Percentiles rank a stretch among this genome's conserved stretches.
phyloP scores from a whole-genome alignment of 2,329 filamentous ascomycete species.

The Scedosporium apiospermum region DNA sequence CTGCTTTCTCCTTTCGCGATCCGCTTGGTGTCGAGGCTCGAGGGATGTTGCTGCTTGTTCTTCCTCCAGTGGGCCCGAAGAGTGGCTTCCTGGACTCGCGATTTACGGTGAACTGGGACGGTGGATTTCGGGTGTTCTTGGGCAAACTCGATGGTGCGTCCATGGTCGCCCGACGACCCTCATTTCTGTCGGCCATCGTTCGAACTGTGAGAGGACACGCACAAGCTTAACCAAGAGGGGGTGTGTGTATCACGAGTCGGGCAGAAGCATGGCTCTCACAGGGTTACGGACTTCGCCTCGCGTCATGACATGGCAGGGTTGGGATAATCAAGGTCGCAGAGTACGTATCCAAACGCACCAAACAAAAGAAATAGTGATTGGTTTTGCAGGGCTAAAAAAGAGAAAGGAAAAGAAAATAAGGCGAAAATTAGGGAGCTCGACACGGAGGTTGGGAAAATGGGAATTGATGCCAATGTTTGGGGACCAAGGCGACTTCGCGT shows the following conservation, averaged over 20 bases:
- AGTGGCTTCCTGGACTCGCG: constrained; percentile 10
- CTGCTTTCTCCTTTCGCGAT: not conserved
- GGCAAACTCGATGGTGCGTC: not conserved
- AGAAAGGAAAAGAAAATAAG: not conserved
- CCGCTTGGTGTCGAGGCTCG: not conserved
- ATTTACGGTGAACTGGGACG: constrained; percentile 14
- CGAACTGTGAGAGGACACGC: constrained; percentile 1
- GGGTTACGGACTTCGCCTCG: not conserved
- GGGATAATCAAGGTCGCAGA: not conserved
- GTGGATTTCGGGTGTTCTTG: not conserved
- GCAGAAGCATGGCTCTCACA: constrained; percentile 4
- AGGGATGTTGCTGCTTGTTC: not conserved
- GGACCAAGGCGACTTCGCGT: not conserved
- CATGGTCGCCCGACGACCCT: not conserved
- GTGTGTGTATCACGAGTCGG: constrained; percentile 3
- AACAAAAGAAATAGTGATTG: not conserved
- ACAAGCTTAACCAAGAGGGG: constrained; percentile 3
- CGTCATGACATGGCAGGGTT: not conserved
- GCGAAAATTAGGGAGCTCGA: not conserved
- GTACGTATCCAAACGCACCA: not conserved
- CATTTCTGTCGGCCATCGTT: not conserved
- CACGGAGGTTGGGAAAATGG: not conserved
- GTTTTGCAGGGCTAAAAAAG: not conserved
- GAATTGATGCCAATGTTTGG: not conserved
- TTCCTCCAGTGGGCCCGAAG: constrained; percentile 1